These are phyloP conservation scores for Colletotrichum salicis DNA, from an alignment of 2,329 filamentous ascomycete genomes.

Conservation along the genomic window DNA sequence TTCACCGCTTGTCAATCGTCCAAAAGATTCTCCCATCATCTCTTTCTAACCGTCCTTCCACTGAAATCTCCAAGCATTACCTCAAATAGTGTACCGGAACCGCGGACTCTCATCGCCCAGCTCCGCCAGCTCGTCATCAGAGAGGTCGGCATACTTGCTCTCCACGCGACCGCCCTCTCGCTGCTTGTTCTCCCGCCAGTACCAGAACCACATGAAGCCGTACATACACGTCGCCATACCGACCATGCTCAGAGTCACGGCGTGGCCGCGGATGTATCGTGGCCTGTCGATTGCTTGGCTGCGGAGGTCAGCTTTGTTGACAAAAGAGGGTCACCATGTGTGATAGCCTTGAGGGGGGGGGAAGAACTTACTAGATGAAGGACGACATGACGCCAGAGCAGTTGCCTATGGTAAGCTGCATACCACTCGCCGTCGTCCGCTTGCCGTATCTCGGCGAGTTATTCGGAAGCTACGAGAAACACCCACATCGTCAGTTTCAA, in stretches of 20 bases:
- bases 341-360: too few species aligned
- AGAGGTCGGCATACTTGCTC: conserved; percentile 52
- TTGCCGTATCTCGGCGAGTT: conserved; percentile 82
- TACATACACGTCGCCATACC: conserved; percentile 46
- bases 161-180: conserved; percentile 52
- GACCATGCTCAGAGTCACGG: conserved; percentile 50
- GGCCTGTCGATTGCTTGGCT: conserved; percentile 61
- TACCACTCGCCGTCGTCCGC: conserved; percentile 75
- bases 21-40: neutral
- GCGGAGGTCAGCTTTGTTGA: conserved; percentile 3
- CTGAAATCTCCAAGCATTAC: neutral
- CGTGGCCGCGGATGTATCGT: conserved; percentile 71
- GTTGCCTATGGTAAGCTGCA: conserved; percentile 79
- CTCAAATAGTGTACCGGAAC: conserved; percentile 57
- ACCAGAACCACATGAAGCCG: conserved; percentile 48
- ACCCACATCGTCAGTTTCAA: neutral
- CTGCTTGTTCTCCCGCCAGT: conserved; percentile 55
- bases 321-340: too few species aligned
- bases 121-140: conserved; percentile 60
- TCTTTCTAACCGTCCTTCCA: neutral
- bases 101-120: conserved; percentile 63
- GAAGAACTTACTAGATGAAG: conserved; percentile 32
- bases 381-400: conserved; percentile 66
- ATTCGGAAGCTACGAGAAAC: conserved; percentile 53
- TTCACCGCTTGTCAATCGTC: neutral